These are phyloP conservation scores for Colletotrichum australisinense DNA, from an alignment of 2,329 filamentous ascomycete species.

Conservation along the genomic window DNA sequence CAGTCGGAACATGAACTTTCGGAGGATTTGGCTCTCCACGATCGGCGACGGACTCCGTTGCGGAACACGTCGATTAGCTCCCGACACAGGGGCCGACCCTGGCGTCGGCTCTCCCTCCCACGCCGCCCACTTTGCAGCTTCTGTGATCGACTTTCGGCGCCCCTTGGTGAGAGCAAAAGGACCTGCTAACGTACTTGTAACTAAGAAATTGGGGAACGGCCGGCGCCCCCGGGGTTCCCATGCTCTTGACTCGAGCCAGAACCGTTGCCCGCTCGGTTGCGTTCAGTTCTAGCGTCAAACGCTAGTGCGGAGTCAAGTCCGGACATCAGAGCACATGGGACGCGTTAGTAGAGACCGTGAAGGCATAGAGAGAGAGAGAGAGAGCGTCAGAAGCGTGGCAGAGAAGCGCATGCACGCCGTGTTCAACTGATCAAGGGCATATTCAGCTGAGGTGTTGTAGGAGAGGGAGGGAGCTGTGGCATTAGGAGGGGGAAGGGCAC, in stretches of 20 bases:
- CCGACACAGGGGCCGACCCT: constrained; percentile 26
- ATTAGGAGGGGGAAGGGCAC: not conserved
- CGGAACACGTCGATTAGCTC: constrained; percentile 29
- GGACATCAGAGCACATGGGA: constrained; percentile 25
- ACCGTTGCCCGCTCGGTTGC: constrained; percentile 21
- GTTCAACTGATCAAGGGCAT: constrained; percentile 26
- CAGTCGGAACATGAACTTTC: constrained; percentile 11
- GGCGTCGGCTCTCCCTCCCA: not conserved
- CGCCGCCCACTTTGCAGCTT: not conserved
- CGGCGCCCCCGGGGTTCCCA: constrained; percentile 13
- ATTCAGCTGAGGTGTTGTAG: not conserved
- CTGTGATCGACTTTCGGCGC: not conserved
- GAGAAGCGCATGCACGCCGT: constrained; percentile 18
- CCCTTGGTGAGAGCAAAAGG: not conserved
- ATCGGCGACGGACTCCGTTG: constrained; percentile 31
- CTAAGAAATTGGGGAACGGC: not conserved
- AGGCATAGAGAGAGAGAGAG: not conserved
- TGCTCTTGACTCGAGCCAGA: constrained; percentile 17
- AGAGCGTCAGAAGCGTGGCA: not conserved
- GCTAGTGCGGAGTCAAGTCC: constrained; percentile 31
- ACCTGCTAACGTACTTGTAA: not conserved
- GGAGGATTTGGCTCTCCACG: constrained; percentile 25
- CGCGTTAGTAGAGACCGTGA: not conserved
- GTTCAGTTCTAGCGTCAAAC: constrained; percentile 33
- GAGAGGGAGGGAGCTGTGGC: not conserved